Base-by-base conservation (phyloP, 1,284 basidiomycete species). In the Apiotrichum porosum region DNA sequence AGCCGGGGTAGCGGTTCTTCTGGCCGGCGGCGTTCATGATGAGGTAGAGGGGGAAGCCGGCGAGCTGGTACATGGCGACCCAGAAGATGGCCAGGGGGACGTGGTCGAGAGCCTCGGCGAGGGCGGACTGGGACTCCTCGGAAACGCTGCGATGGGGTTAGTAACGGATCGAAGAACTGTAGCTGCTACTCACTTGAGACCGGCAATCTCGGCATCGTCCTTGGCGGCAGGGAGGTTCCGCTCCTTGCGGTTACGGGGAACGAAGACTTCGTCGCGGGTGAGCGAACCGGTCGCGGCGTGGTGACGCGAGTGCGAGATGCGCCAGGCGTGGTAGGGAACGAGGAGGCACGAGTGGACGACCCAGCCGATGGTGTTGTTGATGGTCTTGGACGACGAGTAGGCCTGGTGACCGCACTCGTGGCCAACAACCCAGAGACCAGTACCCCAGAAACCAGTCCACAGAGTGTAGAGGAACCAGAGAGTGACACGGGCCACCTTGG, bases 271-370 rank as follows among this genome's bases (percentile, higher is more conserved):
- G 66, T 98, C 94, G 60, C 94, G 84, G 37, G 87, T 91, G 79
- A 97, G 81, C 75, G 97, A 93, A 28, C 81, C 88, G 9, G 93
- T 97, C 8, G 87, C 85, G 26, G 95, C 95, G 75, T 98, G 94
- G 75, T 98, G 94, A 71, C 92, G 92, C 30, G 83, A 90, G 72
- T 98, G 94, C 59, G 86, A 88, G 72, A 98, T 93, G 56, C 92
- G 81, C 95, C 95, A 98, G 15, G 91, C 89, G 71, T 97, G 93
- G 76, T 93, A 98, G 13, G 95, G 94, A 15, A 98, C 94, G 44
- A 95, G 85, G 42, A 98, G 82, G 49, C 80, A 81, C 35, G 92
- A 95, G 75, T 98, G 95, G 30, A 97, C 79, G 52, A 97, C 71
- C 88, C 89, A 95, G 24, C 94, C 94, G 56, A 94, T 88, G 30